phyloP scores from a whole-genome alignment of 192 early-diverging fungal species.

The Umbelopsis isabellina region DNA sequence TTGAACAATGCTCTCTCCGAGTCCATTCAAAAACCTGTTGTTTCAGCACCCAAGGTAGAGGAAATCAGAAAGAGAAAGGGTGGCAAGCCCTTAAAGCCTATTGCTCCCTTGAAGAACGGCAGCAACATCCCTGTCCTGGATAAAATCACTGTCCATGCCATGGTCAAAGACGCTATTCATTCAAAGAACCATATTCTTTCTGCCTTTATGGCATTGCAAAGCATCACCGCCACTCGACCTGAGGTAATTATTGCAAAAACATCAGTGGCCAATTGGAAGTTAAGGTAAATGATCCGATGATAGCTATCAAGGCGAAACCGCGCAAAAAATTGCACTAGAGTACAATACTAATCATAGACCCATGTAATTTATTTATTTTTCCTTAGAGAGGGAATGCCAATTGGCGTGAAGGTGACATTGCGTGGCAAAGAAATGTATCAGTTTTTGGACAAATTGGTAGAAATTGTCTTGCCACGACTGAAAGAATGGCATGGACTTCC shows the following conservation, averaged over 20 bases:
- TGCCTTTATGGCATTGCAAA: conserved; percentile 90
- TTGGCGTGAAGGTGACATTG: conserved; percentile 81
- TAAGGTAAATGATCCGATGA: conserved; percentile 66
- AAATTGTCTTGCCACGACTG: conserved; percentile 92
- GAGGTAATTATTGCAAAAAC: conserved; percentile 80
- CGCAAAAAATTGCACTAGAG: not conserved
- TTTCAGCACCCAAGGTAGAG: not conserved
- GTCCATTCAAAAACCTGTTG: not conserved
- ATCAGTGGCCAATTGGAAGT: conserved; percentile 81
- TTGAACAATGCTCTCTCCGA: conserved; percentile 27
- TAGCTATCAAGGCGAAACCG: not conserved
- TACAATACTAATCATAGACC: not conserved
- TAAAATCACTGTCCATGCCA: conserved; percentile 83
- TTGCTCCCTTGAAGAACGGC: conserved; percentile 60
- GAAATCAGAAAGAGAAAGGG: conserved; percentile 43
- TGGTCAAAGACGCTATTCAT: conserved; percentile 80
- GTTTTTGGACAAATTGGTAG: conserved; percentile 93
- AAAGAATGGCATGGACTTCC: conserved; percentile 88
- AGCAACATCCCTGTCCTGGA: conserved; percentile 68
- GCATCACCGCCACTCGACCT: conserved; percentile 80
- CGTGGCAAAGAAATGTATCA: conserved; percentile 86
- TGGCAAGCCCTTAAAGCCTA: conserved; percentile 55
- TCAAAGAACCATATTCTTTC: conserved; percentile 91
- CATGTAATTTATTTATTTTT: not conserved
- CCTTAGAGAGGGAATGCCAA: conserved; percentile 73